Percentiles rank a stretch among this genome's conserved stretches.
These are phyloP conservation scores for Candida neerlandica DNA, from an alignment of 1,139 yeast genomes.

Conservation along the genomic window DNA sequence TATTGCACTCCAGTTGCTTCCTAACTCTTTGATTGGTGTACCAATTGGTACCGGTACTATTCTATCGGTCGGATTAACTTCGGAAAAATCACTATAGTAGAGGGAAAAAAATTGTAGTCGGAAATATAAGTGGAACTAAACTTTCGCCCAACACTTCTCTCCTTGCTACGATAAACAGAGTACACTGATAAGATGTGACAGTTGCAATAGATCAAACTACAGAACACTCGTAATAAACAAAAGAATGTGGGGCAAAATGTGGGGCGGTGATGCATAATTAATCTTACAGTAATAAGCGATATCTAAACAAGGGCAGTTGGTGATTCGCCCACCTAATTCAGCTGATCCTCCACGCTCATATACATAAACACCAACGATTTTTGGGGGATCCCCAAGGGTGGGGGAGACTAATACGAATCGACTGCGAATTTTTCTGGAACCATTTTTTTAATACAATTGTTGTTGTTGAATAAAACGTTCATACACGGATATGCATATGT, in stretches of 20 bases:
- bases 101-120: background rate
- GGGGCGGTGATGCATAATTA: background rate
- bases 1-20: too few relatives aligned
- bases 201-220: too few relatives aligned
- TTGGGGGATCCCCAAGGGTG: conserved; percentile 3
- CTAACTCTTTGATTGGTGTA: too few relatives aligned
- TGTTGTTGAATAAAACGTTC: background rate
- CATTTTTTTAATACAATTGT: background rate
- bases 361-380: too few relatives aligned
- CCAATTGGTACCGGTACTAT: background rate
- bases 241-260: conserved; percentile 3
- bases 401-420: background rate
- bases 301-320: background rate
- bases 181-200: too few relatives aligned
- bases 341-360: background rate
- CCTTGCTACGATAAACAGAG: too few relatives aligned
- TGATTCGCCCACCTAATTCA: background rate
- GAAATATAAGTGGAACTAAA: too few relatives aligned
- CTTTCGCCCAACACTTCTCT: too few relatives aligned
- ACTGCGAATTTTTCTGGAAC: conserved; percentile 1
- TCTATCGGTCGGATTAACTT: background rate
- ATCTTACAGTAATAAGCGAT: background rate
- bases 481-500: background rate
- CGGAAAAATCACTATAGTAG: background rate
- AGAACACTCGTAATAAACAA: background rate